phyloP scores from a whole-genome alignment of 768 basidiomycete species.

The Lactarius trivialis region DNA sequence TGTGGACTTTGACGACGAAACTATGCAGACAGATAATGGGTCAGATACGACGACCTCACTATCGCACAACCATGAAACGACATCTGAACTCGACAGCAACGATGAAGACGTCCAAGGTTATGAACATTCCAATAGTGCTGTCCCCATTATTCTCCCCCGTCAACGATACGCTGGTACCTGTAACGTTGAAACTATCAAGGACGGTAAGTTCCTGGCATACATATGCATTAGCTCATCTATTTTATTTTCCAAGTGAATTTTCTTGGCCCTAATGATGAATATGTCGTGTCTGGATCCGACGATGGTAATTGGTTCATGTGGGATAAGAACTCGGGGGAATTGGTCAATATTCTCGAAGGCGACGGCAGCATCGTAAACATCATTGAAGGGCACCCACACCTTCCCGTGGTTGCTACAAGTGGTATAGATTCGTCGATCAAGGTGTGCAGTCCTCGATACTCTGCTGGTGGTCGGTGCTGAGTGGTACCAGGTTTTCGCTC shows the following conservation, averaged over 20 bases:
- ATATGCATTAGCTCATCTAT: not conserved
- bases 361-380: conserved; percentile 79
- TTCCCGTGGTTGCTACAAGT: conserved; percentile 79
- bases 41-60: conserved; percentile 15
- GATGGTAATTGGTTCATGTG: conserved; percentile 87
- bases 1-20: conserved; percentile 26
- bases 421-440: conserved; percentile 86
- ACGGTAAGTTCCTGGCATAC: conserved; percentile 45
- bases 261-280: conserved; percentile 71
- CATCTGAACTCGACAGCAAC: not conserved
- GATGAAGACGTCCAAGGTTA: not conserved
- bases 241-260: conserved; percentile 59
- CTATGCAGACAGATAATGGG: conserved; percentile 23
- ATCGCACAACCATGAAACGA: not conserved
- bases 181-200: conserved; percentile 82
- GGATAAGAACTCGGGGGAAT: conserved; percentile 56
- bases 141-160: conserved; percentile 58
- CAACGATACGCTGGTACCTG: conserved; percentile 59
- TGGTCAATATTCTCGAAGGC: conserved; percentile 79
- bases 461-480: not conserved
- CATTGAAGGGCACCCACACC: conserved; percentile 71
- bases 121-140: conserved; percentile 27
- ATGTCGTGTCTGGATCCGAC: conserved; percentile 76
- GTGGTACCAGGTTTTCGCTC: conserved; percentile 54
- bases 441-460: conserved; percentile 34